Evolutionary conservation across 306 rosid species (phyloP), one percentile per base, ranked within the genome.

Genomic region (Gillenia trifoliata): DNA sequence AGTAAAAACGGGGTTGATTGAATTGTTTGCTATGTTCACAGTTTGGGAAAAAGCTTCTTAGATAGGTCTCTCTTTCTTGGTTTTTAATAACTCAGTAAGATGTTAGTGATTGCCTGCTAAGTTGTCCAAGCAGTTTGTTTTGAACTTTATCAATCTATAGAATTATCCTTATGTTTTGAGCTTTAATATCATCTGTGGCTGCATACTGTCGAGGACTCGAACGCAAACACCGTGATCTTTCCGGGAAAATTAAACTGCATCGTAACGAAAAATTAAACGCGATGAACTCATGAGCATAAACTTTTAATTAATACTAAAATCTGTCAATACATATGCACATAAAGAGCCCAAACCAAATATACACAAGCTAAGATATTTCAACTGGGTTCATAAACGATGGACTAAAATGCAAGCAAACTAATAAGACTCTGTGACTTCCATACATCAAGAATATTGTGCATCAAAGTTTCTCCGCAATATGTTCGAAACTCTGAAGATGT

Each of bases 401-500:
- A 71, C 75, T n/a, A 31, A 15, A 71, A 34, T 33, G 36, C 64
- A 55, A 15, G 65, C 75, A 52, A 52, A 54, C 47, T 38, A n/a
- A 43, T 0, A 70, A n/a, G 33, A 52, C 33, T n/a, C 0, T 12
- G 15, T n/a, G 31, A 52, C 64, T 70, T 40, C 8, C 49, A 31
- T 52, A 33, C 41, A 70, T 11, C 26, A 52, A 70, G 33, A 70
- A 34, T 28, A 36, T 23, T 71, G 65, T 2, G 22, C 36, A 38
- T 71, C 49, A 54, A 25, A n/a, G 43, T 50, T 57, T 30, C 63
- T 31, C 63, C 63, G 26, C 15, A 3, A n/a, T 55, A n/a, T 55
- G 8, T 55, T n/a, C 60, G 13, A 22, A 70, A 55, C 50, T 71
- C 22, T 16, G 3, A 7, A 70, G 47, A 28, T 50, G 8, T 55